These are phyloP conservation scores for Hepatocystis sp. DNA, from an alignment of 169 alveolate species.

Conservation along the genomic window DNA sequence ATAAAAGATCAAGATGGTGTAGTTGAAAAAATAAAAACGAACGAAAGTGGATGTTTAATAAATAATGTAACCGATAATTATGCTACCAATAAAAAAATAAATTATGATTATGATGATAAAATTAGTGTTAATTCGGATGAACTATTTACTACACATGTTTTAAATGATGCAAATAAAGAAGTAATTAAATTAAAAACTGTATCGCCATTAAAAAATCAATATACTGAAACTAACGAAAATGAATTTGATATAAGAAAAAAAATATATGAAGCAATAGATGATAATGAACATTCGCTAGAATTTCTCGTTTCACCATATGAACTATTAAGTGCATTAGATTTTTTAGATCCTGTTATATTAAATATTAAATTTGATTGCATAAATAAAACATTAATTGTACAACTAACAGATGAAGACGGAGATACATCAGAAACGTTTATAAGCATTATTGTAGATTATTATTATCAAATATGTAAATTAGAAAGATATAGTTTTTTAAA, in stretches of 20 bases:
- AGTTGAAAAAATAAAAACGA: background rate
- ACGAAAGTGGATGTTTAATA: background rate
- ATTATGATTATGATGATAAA: constrained; percentile 14
- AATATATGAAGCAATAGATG: constrained; percentile 30
- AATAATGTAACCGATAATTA: too few species aligned
- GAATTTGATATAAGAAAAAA: constrained; percentile 53
- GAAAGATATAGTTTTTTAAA: constrained; percentile 47
- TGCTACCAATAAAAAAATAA: background rate
- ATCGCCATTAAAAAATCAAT: constrained; percentile 43
- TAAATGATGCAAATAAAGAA: constrained; percentile 11
- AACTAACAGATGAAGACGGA: constrained; percentile 72
- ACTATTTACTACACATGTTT: constrained; percentile 30
- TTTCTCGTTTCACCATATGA: constrained; percentile 60
- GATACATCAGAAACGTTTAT: constrained; percentile 69
- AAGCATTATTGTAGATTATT: constrained; percentile 35
- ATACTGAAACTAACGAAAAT: constrained; percentile 10
- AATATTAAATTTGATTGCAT: constrained; percentile 69
- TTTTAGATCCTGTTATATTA: constrained; percentile 51
- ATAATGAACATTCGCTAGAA: constrained; percentile 15
- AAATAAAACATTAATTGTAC: constrained; percentile 26
- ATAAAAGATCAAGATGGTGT: background rate
- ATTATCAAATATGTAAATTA: constrained; percentile 31
- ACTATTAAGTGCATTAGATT: constrained; percentile 55
- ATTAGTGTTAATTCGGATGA: constrained; percentile 51
- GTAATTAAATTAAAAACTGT: constrained; percentile 30